Evolutionary conservation across 495 filamentous ascomycete genomes (phyloP).

Genomic region (Barbatosphaeria neglecta): DNA sequence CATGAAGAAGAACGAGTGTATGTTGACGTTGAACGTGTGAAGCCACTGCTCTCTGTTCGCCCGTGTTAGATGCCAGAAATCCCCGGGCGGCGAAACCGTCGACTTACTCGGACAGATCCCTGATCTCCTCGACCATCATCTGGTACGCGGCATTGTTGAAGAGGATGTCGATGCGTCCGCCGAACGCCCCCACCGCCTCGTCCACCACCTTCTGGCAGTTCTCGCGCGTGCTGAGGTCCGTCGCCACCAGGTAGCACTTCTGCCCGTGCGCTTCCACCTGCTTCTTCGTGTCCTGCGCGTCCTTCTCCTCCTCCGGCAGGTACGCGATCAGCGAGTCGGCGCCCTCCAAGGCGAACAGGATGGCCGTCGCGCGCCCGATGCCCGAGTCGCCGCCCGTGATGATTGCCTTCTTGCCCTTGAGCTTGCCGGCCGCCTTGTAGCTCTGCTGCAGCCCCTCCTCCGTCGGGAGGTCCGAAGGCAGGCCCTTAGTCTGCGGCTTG

Average conservation of each 20-base stretch:
- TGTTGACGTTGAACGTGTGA: slow-evolving; percentile 63
- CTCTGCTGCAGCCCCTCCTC: slow-evolving; percentile 57
- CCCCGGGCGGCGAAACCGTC: neutral
- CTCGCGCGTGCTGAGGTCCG: slow-evolving; percentile 48
- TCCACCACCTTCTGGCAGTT: slow-evolving; percentile 65
- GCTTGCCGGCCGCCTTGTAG: slow-evolving; percentile 71
- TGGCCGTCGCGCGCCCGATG: slow-evolving; percentile 67
- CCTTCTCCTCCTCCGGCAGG: slow-evolving; percentile 63
- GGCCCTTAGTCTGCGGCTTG: slow-evolving; percentile 48
- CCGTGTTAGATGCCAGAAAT: neutral
- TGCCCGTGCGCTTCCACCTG: slow-evolving; percentile 53
- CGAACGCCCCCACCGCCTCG: slow-evolving; percentile 49
- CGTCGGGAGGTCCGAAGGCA: slow-evolving; percentile 64
- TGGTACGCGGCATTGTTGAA: slow-evolving; percentile 76
- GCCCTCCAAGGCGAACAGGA: slow-evolving; percentile 76
- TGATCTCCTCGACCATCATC: slow-evolving; percentile 62
- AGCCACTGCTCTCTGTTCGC: slow-evolving; percentile 57
- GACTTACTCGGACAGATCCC: slow-evolving; percentile 56
- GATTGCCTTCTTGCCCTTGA: slow-evolving; percentile 59
- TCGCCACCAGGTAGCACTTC: slow-evolving; percentile 47
- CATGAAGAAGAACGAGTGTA: slow-evolving; percentile 63
- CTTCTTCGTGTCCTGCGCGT: slow-evolving; percentile 62
- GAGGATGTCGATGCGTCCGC: slow-evolving; percentile 56
- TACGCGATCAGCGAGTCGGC: slow-evolving; percentile 66
- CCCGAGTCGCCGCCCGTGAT: slow-evolving; percentile 80